These are phyloP conservation scores for Panicum virgatum DNA, from an alignment of 202 grass and related monocot species.

Conservation along the genomic window DNA sequence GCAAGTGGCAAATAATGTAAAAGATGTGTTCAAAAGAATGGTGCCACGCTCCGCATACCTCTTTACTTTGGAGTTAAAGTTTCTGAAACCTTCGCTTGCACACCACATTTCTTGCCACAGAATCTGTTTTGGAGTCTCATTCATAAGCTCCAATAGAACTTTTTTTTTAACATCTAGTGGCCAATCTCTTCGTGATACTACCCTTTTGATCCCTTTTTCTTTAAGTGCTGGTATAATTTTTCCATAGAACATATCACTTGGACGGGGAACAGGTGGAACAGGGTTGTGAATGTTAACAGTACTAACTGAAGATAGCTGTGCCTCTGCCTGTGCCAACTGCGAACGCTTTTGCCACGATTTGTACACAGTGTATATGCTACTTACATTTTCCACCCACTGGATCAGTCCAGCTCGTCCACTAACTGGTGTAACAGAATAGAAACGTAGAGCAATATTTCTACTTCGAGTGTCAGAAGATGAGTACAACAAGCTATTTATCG, in stretches of 20 bases:
- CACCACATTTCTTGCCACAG: slow-evolving; percentile 98
- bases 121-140: slow-evolving; percentile 92
- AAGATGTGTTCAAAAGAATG: slow-evolving; percentile 22
- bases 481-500: slow-evolving; percentile 75
- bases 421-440: slow-evolving; percentile 97
- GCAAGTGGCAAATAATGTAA: slow-evolving; percentile 19
- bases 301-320: slow-evolving; percentile 68
- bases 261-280: slow-evolving; percentile 77
- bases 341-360: slow-evolving; percentile 91
- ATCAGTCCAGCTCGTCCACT: slow-evolving; percentile 92
- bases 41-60: slow-evolving; percentile 55
- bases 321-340: slow-evolving; percentile 72
- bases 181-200: slow-evolving; percentile 97
- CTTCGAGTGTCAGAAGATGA: slow-evolving; percentile 63
- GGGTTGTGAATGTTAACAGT: slow-evolving; percentile 57
- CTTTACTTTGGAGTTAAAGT: slow-evolving; percentile 87
- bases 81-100: slow-evolving; percentile 91
- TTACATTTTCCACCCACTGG: slow-evolving; percentile 98
- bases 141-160: slow-evolving; percentile 93
- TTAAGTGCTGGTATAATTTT: slow-evolving; percentile 99
- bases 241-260: slow-evolving; percentile 98
- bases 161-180: slow-evolving; percentile 95
- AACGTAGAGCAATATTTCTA: slow-evolving; percentile 66
- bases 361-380: slow-evolving; percentile 95
- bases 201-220: slow-evolving; percentile 99